phyloP scores from a whole-genome alignment of 2,329 filamentous ascomycete species.

The Gyromitra esculenta region DNA sequence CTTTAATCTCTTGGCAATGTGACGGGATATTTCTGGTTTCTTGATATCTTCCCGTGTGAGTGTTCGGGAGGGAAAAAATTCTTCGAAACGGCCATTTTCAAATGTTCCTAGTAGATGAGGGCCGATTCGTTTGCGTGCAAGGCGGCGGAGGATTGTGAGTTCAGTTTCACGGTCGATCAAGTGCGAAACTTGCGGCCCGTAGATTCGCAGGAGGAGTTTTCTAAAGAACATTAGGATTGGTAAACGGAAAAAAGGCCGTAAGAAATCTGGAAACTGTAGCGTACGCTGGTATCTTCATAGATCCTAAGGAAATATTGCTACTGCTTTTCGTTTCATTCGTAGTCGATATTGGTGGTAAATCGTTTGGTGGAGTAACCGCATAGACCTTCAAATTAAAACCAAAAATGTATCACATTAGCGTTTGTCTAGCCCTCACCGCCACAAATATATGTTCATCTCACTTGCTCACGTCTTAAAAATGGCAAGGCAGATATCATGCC shows the following conservation, averaged over 20 bases:
- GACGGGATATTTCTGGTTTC: conserved; percentile 81
- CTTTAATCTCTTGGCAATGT: conserved; percentile 97
- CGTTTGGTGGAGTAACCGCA: conserved; percentile 79
- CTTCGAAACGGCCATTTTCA: conserved; percentile 92
- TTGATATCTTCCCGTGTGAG: conserved; percentile 80
- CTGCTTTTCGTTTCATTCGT: conserved; percentile 22
- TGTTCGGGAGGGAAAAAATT: conserved; percentile 80
- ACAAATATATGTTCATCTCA: neutral
- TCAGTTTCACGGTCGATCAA: conserved; percentile 94
- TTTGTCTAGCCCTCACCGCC: neutral
- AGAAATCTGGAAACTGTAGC: neutral
- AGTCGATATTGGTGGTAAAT: conserved; percentile 12
- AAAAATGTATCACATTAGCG: conserved; percentile 14
- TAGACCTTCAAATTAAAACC: conserved; percentile 67
- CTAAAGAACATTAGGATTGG: conserved; percentile 59
- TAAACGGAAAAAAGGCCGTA: conserved; percentile 8
- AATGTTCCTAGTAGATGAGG: conserved; percentile 92
- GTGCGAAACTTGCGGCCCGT: conserved; percentile 93
- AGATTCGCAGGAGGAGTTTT: conserved; percentile 88
- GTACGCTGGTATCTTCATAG: conserved; percentile 36
- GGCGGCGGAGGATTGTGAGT: conserved; percentile 81
- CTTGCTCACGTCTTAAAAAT: neutral
- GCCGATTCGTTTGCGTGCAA: conserved; percentile 92
- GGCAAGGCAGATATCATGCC: neutral
- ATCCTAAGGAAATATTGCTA: conserved; percentile 26